Evolutionary conservation across 176 grass and related monocot species (phyloP).

Genomic region (Puya raimondii): DNA sequence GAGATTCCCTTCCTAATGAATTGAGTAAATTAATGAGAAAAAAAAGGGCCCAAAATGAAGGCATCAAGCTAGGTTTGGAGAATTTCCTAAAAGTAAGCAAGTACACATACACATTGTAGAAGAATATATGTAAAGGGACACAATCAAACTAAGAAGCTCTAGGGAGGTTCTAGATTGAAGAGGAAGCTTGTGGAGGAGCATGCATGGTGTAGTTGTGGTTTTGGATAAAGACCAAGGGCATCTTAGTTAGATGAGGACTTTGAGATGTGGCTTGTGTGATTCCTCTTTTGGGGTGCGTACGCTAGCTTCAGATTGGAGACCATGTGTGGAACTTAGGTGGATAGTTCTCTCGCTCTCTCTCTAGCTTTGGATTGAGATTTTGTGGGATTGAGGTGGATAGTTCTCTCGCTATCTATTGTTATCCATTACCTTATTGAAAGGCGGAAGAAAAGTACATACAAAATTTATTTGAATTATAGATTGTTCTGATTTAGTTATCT

Average conservation of each 20-base stretch:
- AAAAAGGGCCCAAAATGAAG: neutral
- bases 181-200: neutral
- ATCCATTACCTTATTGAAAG: neutral
- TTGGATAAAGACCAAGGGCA: neutral
- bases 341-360: neutral
- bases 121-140: neutral
- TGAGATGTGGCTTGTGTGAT: neutral
- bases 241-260: neutral
- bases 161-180: neutral
- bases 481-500: too few relatives aligned
- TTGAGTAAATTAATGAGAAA: neutral
- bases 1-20: neutral
- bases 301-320: constrained; percentile 9
- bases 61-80: neutral
- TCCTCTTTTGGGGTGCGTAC: constrained; percentile 27
- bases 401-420: neutral
- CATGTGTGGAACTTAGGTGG: neutral
- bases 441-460: too few relatives aligned
- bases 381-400: neutral
- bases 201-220: neutral
- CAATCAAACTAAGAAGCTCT: too few relatives aligned
- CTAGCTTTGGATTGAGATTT: constrained; percentile 1
- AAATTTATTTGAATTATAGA: too few relatives aligned
- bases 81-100: neutral
- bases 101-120: neutral